phyloP scores from a whole-genome alignment of 2,329 filamentous ascomycete genomes.

The Knufia fluminis region DNA sequence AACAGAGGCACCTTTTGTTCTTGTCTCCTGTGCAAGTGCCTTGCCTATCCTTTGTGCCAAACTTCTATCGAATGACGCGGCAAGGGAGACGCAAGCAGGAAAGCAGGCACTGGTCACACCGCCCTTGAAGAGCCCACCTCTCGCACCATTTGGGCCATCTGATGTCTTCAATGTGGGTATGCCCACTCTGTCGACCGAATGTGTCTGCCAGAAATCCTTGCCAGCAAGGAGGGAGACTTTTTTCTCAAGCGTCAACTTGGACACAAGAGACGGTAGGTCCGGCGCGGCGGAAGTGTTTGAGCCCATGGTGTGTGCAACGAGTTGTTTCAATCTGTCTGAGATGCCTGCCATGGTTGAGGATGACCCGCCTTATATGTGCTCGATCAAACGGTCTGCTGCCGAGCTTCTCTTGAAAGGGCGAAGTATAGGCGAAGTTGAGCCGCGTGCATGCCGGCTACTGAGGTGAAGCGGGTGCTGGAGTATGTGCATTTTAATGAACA shows the following conservation, averaged over 20 bases:
- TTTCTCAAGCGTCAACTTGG: not conserved
- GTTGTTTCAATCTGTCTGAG: not conserved
- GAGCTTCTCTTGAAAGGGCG: not conserved
- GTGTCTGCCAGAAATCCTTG: constrained; percentile 55
- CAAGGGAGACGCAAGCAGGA: constrained; percentile 32
- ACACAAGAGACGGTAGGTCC: not conserved
- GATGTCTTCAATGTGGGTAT: constrained; percentile 51
- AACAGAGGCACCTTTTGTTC: constrained; percentile 13
- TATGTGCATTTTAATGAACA: too few relatives aligned
- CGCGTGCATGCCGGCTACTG: too few relatives aligned
- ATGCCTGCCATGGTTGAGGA: not conserved
- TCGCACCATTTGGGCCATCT: constrained; percentile 53
- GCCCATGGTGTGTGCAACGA: not conserved
- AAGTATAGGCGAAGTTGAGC: not conserved
- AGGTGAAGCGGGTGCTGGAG: too few relatives aligned
- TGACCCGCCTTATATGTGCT: not conserved
- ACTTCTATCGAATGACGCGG: constrained; percentile 45
- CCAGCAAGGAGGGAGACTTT: constrained; percentile 51
- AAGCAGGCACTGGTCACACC: not conserved
- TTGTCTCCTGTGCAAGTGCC: constrained; percentile 7
- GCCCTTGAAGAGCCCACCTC: constrained; percentile 32
- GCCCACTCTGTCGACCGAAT: constrained; percentile 46
- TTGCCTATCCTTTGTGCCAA: not conserved
- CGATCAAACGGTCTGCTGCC: not conserved
- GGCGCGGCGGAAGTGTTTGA: not conserved